Base-by-base conservation (phyloP, 805 yeast species). In the Metschnikowia amazonensis region DNA sequence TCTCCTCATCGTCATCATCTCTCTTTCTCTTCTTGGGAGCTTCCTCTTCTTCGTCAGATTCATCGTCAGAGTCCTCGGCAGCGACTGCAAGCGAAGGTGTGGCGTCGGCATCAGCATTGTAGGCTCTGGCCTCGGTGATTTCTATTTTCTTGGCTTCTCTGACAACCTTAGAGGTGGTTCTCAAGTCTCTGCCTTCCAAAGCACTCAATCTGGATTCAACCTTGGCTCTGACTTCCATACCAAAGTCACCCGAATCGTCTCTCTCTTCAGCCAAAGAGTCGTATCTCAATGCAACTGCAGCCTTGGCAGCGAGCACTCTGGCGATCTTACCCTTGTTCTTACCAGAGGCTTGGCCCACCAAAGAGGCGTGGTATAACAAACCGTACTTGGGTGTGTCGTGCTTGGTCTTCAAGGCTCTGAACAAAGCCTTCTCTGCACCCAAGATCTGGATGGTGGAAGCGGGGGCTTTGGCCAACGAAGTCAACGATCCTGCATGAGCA, bases 271-370 rank as follows among this genome's bases (percentile, higher is more conserved):
- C 85, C 51, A 94, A 76, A 27, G 97, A 96, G 74, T 94, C 99
- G 68, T 86, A 92, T 77, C 99, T 87, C 59, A 92, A 76, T 51
- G 97, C 87, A 60, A 94, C 95, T 45, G 99, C 95, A 57, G 97
- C 96, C 76, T 94, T 94, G 49, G 98, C 98, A 59, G 99, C 99
- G 54, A 94, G 80, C 57, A 94, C 96, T 76, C 99, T 85, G 48
- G 99, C 98, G 66, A 94, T 89, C 77, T 90, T 94, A 76, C 99
- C 99, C 79, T 94, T 94, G 78, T 94, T 94, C 77, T 94, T 94
- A 56, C 95, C 84, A 52, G 89, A 76, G 49, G 99, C 99, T 70
- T 81, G 85, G 59, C 96, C 96, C 61, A 89, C 89, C 70, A 89
- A 89, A 27, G 95, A 86, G 37, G 97, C 87, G 74, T 90, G 96